A percentile compares a stretch with the other conserved stretches of the same genome.
phyloP scores from a whole-genome alignment of 78 protist species.

The Protostelium mycophagum region DNA sequence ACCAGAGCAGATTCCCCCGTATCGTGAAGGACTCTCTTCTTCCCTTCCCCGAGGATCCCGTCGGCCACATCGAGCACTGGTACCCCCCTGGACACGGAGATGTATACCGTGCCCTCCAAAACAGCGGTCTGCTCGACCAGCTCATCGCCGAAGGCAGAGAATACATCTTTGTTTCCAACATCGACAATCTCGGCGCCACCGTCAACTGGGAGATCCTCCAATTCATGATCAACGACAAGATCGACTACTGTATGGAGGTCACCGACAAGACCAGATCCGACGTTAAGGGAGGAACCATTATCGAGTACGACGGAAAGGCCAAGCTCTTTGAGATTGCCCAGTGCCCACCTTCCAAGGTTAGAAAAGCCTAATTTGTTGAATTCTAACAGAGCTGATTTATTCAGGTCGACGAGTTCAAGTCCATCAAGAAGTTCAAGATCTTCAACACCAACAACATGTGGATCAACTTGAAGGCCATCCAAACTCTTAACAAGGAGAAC shows the following conservation, averaged over 20 bases:
- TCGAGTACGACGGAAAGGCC: slow-evolving; percentile 65
- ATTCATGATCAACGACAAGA: not conserved
- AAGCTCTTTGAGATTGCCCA: slow-evolving; percentile 92
- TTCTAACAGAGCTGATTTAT: slow-evolving; percentile 88
- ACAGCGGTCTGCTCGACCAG: slow-evolving; percentile 68
- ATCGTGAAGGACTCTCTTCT: slow-evolving; percentile 65
- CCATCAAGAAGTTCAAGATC: slow-evolving; percentile 83
- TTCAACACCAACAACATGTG: slow-evolving; percentile 99
- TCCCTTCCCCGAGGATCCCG: slow-evolving; percentile 55
- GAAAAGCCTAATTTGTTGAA: slow-evolving; percentile 76
- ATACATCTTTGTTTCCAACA: slow-evolving; percentile 92
- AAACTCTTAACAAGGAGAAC: slow-evolving; percentile 25
- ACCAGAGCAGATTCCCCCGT: slow-evolving; percentile 88
- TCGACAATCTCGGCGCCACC: slow-evolving; percentile 98
- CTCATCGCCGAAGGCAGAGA: slow-evolving; percentile 76
- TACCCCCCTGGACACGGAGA: slow-evolving; percentile 99
- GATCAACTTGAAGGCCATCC: slow-evolving; percentile 83
- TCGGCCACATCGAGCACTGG: slow-evolving; percentile 64
- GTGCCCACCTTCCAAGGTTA: slow-evolving; percentile 77
- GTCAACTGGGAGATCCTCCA: slow-evolving; percentile 68
- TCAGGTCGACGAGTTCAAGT: slow-evolving; percentile 86
- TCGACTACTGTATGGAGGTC: slow-evolving; percentile 84
- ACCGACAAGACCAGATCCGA: slow-evolving; percentile 94
- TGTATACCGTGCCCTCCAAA: slow-evolving; percentile 63
- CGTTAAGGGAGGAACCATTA: slow-evolving; percentile 96